These are phyloP conservation scores for Nothopassalora personata DNA, from an alignment of 2,329 filamentous ascomycete genomes.

Conservation along the genomic window DNA sequence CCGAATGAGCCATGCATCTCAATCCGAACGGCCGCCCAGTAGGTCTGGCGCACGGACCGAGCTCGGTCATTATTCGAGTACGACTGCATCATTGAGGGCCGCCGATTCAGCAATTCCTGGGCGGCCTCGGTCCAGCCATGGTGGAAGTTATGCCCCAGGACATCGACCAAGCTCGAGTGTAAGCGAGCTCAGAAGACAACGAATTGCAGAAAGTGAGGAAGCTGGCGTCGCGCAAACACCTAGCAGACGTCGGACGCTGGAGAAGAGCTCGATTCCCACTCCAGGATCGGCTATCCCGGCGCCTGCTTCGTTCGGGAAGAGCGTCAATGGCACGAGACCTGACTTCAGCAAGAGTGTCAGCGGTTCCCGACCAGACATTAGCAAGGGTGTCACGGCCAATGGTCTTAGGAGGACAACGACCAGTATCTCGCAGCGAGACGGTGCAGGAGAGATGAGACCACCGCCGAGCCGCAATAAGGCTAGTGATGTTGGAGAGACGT, in stretches of 20 bases:
- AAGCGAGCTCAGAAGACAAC: constrained; percentile 26
- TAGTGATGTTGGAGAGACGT: constrained; percentile 34
- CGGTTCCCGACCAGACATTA: background rate
- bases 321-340: background rate
- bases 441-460: constrained; percentile 41
- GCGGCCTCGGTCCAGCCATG: constrained; percentile 66
- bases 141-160: constrained; percentile 46
- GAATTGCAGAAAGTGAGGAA: constrained; percentile 29
- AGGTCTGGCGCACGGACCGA: constrained; percentile 42
- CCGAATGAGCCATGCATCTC: constrained; percentile 51
- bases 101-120: constrained; percentile 24
- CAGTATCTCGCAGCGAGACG: constrained; percentile 5
- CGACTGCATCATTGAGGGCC: constrained; percentile 10
- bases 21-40: constrained; percentile 26
- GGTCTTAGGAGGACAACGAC: background rate
- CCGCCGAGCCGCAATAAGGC: constrained; percentile 35
- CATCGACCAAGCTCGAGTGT: constrained; percentile 26
- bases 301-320: constrained; percentile 13
- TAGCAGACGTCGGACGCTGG: constrained; percentile 19
- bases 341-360: constrained; percentile 1
- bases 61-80: constrained; percentile 32
- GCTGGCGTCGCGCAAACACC: constrained; percentile 8
- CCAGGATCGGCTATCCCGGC: constrained; percentile 12
- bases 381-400: background rate
- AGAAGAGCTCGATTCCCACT: constrained; percentile 16